Conservation (phyloP, 495 filamentous ascomycete genomes). For the Podospora tetraspora region DNA sequence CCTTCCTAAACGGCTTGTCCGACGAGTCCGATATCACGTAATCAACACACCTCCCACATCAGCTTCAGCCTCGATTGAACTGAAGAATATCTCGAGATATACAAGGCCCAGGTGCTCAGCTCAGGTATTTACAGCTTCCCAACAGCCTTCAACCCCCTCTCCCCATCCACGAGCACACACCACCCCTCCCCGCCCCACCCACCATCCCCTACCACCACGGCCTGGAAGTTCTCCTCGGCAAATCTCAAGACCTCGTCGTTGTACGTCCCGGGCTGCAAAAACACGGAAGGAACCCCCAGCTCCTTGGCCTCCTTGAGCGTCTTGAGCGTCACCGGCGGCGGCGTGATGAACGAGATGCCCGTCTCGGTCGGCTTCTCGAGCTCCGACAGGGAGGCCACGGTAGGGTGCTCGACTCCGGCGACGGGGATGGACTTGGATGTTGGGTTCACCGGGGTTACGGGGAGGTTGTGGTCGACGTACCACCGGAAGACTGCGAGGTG, state of each 20-base stretch:
- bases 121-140: constrained; percentile 34
- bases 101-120: not conserved
- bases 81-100: not conserved
- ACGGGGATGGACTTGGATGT: constrained; percentile 52
- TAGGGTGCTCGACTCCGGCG: constrained; percentile 49
- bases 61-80: not conserved
- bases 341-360: constrained; percentile 79
- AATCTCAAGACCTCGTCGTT: constrained; percentile 66
- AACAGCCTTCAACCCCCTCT: constrained; percentile 58
- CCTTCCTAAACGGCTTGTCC: not conserved
- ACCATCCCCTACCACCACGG: constrained; percentile 63
- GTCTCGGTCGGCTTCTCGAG: constrained; percentile 64
- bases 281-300: constrained; percentile 74
- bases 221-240: constrained; percentile 59
- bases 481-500: constrained; percentile 68
- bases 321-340: constrained; percentile 61
- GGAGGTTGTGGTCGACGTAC: constrained; percentile 77
- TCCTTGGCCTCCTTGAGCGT: constrained; percentile 74
- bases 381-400: constrained; percentile 58
- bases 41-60: not conserved
- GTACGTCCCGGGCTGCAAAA: constrained; percentile 91
- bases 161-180: constrained; percentile 90
- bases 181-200: constrained; percentile 72
- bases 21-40: not conserved
- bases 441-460: constrained; percentile 80